Evolutionary conservation across 768 basidiomycete genomes (phyloP), one percentile per base, ranked within the genome.

Genomic region (Gymnopilus junonius): DNA sequence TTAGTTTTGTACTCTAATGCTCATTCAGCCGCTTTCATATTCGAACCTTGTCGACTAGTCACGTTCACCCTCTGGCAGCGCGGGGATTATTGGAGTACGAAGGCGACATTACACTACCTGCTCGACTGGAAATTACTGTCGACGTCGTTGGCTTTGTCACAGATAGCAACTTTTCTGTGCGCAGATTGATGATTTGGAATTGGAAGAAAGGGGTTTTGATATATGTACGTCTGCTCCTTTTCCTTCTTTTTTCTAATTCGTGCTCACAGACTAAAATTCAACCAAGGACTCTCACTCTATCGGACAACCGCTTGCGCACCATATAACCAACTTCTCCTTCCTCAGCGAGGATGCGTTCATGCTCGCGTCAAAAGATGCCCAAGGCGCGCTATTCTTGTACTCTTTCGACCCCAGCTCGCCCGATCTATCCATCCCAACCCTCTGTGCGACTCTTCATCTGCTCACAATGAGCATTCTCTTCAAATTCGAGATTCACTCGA

Each of bases 1-100:
- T 14, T 3, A n/a, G n/a, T n/a, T n/a, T n/a, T n/a, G n/a, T n/a
- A n/a, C n/a, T n/a, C n/a, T n/a, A n/a, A n/a, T n/a, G n/a, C n/a
- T n/a, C n/a, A n/a, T n/a, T n/a, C n/a, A n/a, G n/a, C n/a, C 54
- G 39, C n/a, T 14, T 65, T 23, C 64, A 65, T 35, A 35, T 58
- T 32, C 55, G 55, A n/a, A 53, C 59, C 1, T 37, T 65, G 23
- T 65, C 64, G 2, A 39, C 40, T 17, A n/a, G n/a, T n/a, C n/a
- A n/a, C n/a, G 4, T n/a, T 2, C 63, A 64, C 37, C 35, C 54
- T 11, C 37, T 42, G 1, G 55, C 64, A 15, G 20, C 20, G 15
- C n/a, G 8, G 1, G 53, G 35, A 15, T 23, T 45, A 2, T 20
- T 65, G 6, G 50, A 55, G 0, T 65, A n/a, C n/a, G n/a, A n/a